Conservation (phyloP, 345 rosid species). For the Murraya koenigii region DNA sequence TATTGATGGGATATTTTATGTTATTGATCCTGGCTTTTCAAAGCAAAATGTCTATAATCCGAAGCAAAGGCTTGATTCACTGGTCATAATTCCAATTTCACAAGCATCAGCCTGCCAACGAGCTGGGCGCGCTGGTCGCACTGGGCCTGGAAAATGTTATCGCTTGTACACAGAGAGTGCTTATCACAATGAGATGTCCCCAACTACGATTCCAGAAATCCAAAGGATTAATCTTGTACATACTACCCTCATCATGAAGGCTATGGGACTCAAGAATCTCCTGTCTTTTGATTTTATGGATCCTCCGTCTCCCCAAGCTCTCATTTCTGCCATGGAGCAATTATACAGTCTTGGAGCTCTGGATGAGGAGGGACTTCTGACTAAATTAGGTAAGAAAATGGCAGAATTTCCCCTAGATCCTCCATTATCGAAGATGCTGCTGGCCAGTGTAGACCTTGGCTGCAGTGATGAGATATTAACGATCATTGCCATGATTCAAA, state of each 20-base stretch:
- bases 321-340: slow-evolving; percentile 89
- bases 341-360: slow-evolving; percentile 80
- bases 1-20: slow-evolving; percentile 75
- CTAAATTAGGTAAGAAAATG: slow-evolving; percentile 91
- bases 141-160: slow-evolving; percentile 86
- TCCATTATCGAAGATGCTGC: slow-evolving; percentile 83
- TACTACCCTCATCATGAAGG: slow-evolving; percentile 71
- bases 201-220: slow-evolving; percentile 82
- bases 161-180: slow-evolving; percentile 79
- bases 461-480: slow-evolving; percentile 94
- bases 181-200: slow-evolving; percentile 73
- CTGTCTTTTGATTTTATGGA: slow-evolving; percentile 75
- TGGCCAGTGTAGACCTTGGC: slow-evolving; percentile 92
- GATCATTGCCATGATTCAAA: slow-evolving; percentile 86
- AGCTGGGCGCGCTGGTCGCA: slow-evolving; percentile 88
- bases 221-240: slow-evolving; percentile 84
- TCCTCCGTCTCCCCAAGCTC: slow-evolving; percentile 71
- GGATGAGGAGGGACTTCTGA: slow-evolving; percentile 88
- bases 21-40: slow-evolving; percentile 87
- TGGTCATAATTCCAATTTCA: slow-evolving; percentile 77
- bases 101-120: slow-evolving; percentile 86
- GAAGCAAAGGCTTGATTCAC: slow-evolving; percentile 72
- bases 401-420: slow-evolving; percentile 97
- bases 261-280: slow-evolving; percentile 86
- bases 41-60: slow-evolving; percentile 81